Evolutionary conservation across 306 rosid genomes (phyloP), one percentile per base, ranked within the genome.

Genomic region (Rubus idaeus): DNA sequence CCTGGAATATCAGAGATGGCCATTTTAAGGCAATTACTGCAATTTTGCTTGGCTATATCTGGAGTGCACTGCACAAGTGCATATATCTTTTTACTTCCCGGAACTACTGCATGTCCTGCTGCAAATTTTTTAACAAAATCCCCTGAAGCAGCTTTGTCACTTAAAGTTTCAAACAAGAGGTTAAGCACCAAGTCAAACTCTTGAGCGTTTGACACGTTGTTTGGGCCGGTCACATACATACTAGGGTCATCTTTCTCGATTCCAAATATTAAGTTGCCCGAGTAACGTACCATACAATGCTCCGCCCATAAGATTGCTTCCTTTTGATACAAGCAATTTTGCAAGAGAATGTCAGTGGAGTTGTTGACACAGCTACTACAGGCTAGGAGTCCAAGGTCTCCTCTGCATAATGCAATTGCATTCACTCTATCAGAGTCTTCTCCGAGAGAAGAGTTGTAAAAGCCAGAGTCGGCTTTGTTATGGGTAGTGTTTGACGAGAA

Each of bases 401-500:
- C 77, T 79, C 82, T 63, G 30, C 82, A 72, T 5, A 79, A 21
- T 18, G 77, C 78, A 41, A 63, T 72, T 4, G 67, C 73, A 8
- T 53, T 53, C 8, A 79, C 73, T 65, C 10, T 63, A 72, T 72
- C 11, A n/a, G 67, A 4, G 45, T 23, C 70, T 39, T 64, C 40
- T 26, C 77, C 82, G 0, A 12, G 0, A 6, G 73, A 63, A 17
- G 56, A 62, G 51, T 41, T 72, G 56, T 39, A 64, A 12, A 79
- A 79, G 10, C 82, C 82, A 3, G 2, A 71, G 20, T 37, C 5
- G 3, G 30, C 39, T 37, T 13, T 11, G n/a, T 66, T 66, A 17
- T 30, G 45, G 65, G 63, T 57, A 21, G 63, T 26, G 63, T 4
- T 57, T 30, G 63, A 53, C 18, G 60, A 57, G 63, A 9, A 57